Evolutionary conservation across 345 rosid species (phyloP).

Genomic region (Populus alba): DNA sequence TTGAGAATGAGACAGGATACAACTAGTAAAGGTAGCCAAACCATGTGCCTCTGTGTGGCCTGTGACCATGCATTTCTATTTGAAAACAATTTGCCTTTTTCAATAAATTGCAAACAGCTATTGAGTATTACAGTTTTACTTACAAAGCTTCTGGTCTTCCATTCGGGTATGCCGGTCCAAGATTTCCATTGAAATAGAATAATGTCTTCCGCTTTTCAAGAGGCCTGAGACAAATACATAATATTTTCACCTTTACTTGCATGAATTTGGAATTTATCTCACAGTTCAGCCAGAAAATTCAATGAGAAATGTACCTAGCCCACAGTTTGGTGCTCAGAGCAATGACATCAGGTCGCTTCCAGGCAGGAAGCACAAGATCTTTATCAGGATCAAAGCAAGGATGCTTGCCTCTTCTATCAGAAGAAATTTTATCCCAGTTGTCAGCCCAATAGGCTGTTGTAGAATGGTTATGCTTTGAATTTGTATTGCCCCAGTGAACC

Average conservation of each 20-base stretch:
- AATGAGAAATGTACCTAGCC: conserved; percentile 47
- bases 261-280: neutral
- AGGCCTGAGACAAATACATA: conserved; percentile 47
- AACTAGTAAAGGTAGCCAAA: neutral
- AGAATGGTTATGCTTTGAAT: conserved; percentile 85
- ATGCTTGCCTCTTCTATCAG: conserved; percentile 77
- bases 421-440: conserved; percentile 73
- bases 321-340: conserved; percentile 58
- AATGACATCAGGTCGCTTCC: conserved; percentile 76
- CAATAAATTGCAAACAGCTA: neutral
- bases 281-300: neutral
- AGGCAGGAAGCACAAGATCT: conserved; percentile 97
- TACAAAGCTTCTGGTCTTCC: conserved; percentile 95
- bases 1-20: neutral
- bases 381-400: conserved; percentile 93
- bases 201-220: conserved; percentile 69
- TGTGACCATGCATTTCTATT: neutral
- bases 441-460: conserved; percentile 95
- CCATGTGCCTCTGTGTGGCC: neutral
- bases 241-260: neutral
- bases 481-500: conserved; percentile 99
- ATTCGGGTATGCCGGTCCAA: conserved; percentile 73
- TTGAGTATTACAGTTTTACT: conserved; percentile 30
- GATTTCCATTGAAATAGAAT: conserved; percentile 94
- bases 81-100: neutral